Evolutionary conservation across 1,284 basidiomycete species (phyloP), one percentile per base, ranked within the genome.

Genomic region (Malassezia sp.): DNA sequence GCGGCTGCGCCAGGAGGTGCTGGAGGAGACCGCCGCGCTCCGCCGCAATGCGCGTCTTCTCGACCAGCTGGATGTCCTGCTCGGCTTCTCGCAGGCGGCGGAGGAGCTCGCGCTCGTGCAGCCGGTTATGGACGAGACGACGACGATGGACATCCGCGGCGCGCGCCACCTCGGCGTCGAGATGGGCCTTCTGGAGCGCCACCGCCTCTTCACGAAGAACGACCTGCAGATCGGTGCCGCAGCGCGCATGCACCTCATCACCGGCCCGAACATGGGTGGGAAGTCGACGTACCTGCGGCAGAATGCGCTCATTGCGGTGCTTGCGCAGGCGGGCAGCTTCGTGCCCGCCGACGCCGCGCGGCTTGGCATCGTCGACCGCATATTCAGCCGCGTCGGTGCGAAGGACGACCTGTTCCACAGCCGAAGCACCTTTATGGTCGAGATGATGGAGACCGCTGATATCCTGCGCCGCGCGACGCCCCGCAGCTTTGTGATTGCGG

Each of bases 311-410:
- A 83, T 95, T 41, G 76, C 83, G 7, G 84, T 97, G 49, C 76
- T 99, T 2, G 91, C 90, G 0, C 91, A 99, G 71, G 79, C 80
- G 5, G 91, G 91, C 2, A 84, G 82, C 6, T 97, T 85, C 70
- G 88, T 97, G 0, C 93, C 93, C 1, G 89, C 90, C 21, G 79
- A 83, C 38, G 67, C 71, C 15, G 88, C 86, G 1, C 73, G 74
- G 23, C 73, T 97, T 32, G 89, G 91, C 1, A 75, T 96, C 11
- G 83, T 95, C 7, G 91, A 97, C 72, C 80, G 80, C 53, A 74
- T 97, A 8, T 96, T 96, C 70, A 87, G 86, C 17, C 78, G 91
- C 39, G 80, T 97, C n/a, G 93, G 91, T 0, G 91, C 93, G 0
- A 83, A 86, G 65, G 91, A 97, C 67, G 90, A 97, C 67, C 73